Evolutionary conservation across 1,284 basidiomycete species (phyloP), one percentile per base, ranked within the genome.

Genomic region (Pseudozyma flocculosa): DNA sequence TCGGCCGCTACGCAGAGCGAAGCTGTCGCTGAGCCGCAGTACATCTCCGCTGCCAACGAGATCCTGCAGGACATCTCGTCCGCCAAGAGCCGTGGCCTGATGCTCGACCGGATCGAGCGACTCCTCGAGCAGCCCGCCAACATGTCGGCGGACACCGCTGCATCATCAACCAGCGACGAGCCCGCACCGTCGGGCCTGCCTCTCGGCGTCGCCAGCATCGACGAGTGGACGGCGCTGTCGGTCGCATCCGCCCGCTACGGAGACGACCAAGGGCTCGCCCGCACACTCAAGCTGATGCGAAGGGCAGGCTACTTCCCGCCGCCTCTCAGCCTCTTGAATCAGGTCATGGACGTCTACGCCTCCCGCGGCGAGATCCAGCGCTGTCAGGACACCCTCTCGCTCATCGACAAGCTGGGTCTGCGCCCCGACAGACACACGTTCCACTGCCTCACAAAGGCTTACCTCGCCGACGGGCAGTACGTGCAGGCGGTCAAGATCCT

Each of bases 311-410:
- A 61, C 26, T 34, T 41, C 17, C 48, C 51, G 8, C 29, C 54
- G 0, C 44, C 51, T 17, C 42, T 63, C 2, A 23, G 81, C 3
- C 68, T 80, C 44, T 57, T 70, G 50, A 50, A 68, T 59, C 17
- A 50, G 8, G 72, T 86, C 0, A 75, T 89, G 39, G 80, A 79
- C 40, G 68, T 82, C 15, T 83, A 85, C 59, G 84, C 86, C 1
- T 54, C 69, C 2, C 58, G 65, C 0, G 85, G 85, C 0, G 80
- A 85, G 42, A 68, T 82, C 3, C 65, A 65, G 5, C 10, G 14
- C 24, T 72, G 69, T 37, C 46, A 72, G 17, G 45, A 53, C 17
- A 51, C 62, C 29, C 42, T 68, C 8, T 11, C 37, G 11, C 48
- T 41, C 7, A 54, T 73, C 42, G 30, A 53, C 7, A 24, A 41